phyloP scores from a whole-genome alignment of 1,284 basidiomycete genomes.

The Meira miltonrushii region DNA sequence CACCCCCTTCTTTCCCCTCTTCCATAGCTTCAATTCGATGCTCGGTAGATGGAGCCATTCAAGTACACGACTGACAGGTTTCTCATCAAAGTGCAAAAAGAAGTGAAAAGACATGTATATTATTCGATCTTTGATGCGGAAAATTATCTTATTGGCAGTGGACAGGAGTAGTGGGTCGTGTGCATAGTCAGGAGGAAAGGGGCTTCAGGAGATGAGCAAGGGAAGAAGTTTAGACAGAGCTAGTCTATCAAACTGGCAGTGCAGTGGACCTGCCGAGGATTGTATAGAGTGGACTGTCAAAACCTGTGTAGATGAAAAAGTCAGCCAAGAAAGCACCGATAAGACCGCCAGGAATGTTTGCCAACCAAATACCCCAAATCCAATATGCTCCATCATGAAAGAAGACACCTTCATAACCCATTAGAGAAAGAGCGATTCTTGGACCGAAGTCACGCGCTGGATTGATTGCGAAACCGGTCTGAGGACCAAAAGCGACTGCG shows the following conservation, averaged over 20 bases:
- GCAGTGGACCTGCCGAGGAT: not conserved
- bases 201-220: not conserved
- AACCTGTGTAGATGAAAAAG: constrained; percentile 49
- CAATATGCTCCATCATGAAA: constrained; percentile 64
- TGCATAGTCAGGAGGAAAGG: not conserved
- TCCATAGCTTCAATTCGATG: constrained; percentile 26
- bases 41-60: constrained; percentile 17
- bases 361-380: constrained; percentile 64
- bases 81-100: no score
- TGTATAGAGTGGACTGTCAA: constrained; percentile 42
- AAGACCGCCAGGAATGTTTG: constrained; percentile 45
- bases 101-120: no score
- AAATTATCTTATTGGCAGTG: not conserved
- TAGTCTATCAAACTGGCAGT: not conserved
- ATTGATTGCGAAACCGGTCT: constrained; percentile 64
- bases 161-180: not conserved
- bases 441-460: constrained; percentile 44
- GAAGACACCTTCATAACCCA: constrained; percentile 60
- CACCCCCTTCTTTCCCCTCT: not conserved
- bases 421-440: constrained; percentile 54
- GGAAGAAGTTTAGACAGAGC: not conserved
- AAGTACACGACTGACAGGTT: not conserved
- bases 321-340: constrained; percentile 52
- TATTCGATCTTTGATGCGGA: not conserved
- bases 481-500: constrained; percentile 59